These are phyloP conservation scores for Trifolium repens DNA, from an alignment of 306 rosid species.

Conservation along the genomic window DNA sequence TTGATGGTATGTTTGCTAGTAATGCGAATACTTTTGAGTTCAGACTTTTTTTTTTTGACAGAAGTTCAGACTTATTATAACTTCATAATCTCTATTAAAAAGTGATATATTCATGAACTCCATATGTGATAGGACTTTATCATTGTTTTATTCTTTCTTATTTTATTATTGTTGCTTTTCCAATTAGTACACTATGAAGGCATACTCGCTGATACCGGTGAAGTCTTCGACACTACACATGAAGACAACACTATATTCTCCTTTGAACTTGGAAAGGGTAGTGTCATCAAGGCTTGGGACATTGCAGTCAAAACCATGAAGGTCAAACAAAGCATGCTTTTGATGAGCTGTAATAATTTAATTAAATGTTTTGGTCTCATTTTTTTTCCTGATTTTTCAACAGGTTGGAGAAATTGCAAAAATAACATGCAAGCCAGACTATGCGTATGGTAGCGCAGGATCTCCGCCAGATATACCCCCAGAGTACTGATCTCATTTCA, in stretches of 20 bases:
- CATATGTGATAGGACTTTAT: background rate
- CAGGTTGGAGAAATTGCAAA: conserved; percentile 70
- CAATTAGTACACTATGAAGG: conserved; percentile 91
- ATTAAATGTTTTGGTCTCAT: conserved; percentile 26
- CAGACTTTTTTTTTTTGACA: too few species aligned
- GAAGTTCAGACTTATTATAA: background rate
- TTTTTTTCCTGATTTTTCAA: conserved; percentile 25
- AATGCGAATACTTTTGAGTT: conserved; percentile 9
- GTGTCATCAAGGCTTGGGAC: conserved; percentile 97
- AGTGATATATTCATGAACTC: conserved; percentile 6
- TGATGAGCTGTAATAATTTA: conserved; percentile 11
- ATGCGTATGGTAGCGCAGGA: conserved; percentile 93
- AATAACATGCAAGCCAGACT: conserved; percentile 90
- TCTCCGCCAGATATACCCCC: conserved; percentile 98
- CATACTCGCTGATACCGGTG: conserved; percentile 76
- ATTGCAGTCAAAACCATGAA: conserved; percentile 90
- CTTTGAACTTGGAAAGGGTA: conserved; percentile 89
- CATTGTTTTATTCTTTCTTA: background rate
- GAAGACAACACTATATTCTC: conserved; percentile 94
- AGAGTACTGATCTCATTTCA: conserved; percentile 54
- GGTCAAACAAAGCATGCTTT: conserved; percentile 50
- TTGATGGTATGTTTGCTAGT: conserved; percentile 64
- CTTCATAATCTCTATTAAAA: conserved; percentile 10
- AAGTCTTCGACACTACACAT: conserved; percentile 87
- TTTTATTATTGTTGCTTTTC: conserved; percentile 39